These are phyloP conservation scores for Trichoderma orchidacearum DNA, from an alignment of 495 filamentous ascomycete species.

Conservation along the genomic window DNA sequence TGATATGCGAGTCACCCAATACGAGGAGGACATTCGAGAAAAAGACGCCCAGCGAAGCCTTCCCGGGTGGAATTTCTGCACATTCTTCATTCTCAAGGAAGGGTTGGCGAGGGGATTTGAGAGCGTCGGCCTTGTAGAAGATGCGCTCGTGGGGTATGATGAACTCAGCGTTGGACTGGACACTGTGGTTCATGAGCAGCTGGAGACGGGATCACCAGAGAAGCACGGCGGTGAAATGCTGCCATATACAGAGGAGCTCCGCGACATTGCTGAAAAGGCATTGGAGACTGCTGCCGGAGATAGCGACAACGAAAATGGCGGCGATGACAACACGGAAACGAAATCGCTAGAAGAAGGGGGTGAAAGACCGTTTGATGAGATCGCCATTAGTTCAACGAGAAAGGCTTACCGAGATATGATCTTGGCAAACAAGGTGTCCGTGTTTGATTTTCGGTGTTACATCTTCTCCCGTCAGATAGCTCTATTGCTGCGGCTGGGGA, in stretches of 20 bases:
- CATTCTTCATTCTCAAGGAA: conserved; percentile 95
- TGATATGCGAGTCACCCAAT: conserved; percentile 79
- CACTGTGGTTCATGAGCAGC: conserved; percentile 63
- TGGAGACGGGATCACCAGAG: conserved; percentile 33
- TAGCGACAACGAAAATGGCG: conserved; percentile 26
- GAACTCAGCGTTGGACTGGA: conserved; percentile 80
- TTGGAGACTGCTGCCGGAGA: conserved; percentile 11
- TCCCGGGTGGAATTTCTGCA: conserved; percentile 98
- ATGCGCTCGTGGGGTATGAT: conserved; percentile 85
- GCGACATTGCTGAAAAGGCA: conserved; percentile 39
- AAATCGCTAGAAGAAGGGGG: conserved; percentile 9
- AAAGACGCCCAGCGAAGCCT: conserved; percentile 77
- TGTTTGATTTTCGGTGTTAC: conserved; percentile 93
- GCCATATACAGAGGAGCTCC: conserved; percentile 56
- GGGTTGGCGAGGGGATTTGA: conserved; percentile 88
- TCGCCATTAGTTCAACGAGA: conserved; percentile 56
- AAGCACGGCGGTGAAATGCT: conserved; percentile 55
- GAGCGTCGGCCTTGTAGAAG: conserved; percentile 89
- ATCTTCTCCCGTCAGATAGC: conserved; percentile 83
- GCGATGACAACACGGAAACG: conserved; percentile 30
- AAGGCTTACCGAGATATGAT: conserved; percentile 89
- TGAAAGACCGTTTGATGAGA: conserved; percentile 22
- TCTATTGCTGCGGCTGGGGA: conserved; percentile 70
- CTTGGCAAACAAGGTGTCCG: conserved; percentile 87
- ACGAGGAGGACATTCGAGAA: conserved; percentile 94